Percentiles rank a stretch among this genome's conserved stretches.
Conservation (phyloP, 495 filamentous ascomycete genomes). For the Sordaria brevicollis region DNA sequence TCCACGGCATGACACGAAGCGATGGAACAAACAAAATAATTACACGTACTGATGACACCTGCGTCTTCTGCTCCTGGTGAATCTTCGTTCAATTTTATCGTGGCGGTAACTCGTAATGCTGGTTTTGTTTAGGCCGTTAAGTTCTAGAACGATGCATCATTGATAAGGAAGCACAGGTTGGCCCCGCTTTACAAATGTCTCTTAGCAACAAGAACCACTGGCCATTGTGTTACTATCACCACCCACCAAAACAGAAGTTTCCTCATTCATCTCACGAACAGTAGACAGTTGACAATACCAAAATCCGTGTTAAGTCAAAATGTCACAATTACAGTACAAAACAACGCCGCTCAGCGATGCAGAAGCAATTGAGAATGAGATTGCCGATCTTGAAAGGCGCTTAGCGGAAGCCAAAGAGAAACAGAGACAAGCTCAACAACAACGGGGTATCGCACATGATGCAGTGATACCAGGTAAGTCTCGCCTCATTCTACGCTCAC, state of each 20-base stretch:
- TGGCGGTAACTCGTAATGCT: neutral
- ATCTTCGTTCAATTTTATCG: neutral
- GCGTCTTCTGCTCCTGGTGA: neutral
- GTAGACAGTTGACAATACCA: too few relatives aligned
- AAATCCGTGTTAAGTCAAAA: too few relatives aligned
- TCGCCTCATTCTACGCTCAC: neutral
- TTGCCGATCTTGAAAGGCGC: slow-evolving; percentile 28
- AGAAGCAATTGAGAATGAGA: slow-evolving; percentile 17
- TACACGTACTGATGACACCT: neutral
- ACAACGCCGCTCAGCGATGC: neutral
- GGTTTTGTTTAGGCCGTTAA: neutral
- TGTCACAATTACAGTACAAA: neutral
- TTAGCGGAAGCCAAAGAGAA: slow-evolving; percentile 26
- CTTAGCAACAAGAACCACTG: neutral
- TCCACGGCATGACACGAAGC: neutral
- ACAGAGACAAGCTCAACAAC: slow-evolving; percentile 1
- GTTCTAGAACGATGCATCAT: neutral
- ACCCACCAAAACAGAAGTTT: neutral
- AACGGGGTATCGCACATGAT: neutral
- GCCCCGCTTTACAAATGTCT: neutral
- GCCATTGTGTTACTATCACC: neutral
- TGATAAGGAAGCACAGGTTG: neutral
- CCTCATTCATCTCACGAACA: neutral
- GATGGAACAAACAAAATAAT: neutral
- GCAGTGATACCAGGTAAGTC: neutral